Evolutionary conservation across 345 rosid species (phyloP).

Genomic region (Eucalyptus curtisii): DNA sequence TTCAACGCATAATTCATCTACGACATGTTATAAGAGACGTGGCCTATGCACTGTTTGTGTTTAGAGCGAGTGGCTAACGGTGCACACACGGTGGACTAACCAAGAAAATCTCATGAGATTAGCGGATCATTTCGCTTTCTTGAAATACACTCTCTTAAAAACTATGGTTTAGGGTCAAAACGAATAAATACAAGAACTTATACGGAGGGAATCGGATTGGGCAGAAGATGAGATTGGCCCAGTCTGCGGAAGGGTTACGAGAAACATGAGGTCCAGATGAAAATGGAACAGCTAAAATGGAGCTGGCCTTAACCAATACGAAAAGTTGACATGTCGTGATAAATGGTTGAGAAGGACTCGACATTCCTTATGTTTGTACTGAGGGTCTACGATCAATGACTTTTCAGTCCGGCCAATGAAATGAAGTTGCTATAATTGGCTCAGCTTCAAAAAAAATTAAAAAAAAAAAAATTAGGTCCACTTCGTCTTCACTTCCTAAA

Average conservation of each 20-base stretch:
- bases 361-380: not conserved
- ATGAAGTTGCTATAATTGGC: not conserved
- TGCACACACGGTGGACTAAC: not conserved
- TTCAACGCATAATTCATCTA: not conserved
- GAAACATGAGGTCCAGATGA: not conserved
- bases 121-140: not conserved
- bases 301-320: not conserved
- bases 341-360: not conserved
- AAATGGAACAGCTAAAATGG: not conserved
- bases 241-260: not conserved
- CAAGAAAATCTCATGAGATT: not conserved
- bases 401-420: not conserved
- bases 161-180: not conserved
- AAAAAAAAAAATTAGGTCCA: rapidly evolving
- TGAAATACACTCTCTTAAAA: not conserved
- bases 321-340: not conserved
- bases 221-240: not conserved
- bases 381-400: not conserved
- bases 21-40: not conserved
- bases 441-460: not conserved
- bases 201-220: not conserved
- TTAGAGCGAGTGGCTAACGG: not conserved
- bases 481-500: not conserved
- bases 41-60: not conserved
- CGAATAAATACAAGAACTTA: not conserved